Base-by-base conservation (phyloP, 257 asterid genomes). In the Hygrophila difformis region DNA sequence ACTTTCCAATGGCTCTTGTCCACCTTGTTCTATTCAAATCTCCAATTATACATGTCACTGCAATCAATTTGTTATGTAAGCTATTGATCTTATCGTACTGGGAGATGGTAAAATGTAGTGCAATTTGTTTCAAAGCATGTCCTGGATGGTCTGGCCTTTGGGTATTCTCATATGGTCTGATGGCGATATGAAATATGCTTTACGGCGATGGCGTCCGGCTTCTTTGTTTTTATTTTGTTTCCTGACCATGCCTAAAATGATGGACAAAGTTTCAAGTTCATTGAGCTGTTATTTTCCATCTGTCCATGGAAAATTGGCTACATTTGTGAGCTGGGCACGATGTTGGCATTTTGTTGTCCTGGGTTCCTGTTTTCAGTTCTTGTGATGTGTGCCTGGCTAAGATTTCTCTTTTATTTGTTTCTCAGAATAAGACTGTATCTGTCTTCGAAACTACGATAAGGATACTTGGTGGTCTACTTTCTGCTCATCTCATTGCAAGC, bases 351-450 rank as follows among this genome's bases (percentile, higher is more conserved):
- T 24, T 3, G 29, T 24, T n/a, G n/a, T n/a, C n/a, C n/a, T n/a
- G n/a, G n/a, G n/a, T n/a, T n/a, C n/a, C n/a, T n/a, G n/a, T n/a
- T n/a, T n/a, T n/a, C n/a, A n/a, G n/a, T n/a, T n/a, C n/a, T n/a
- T n/a, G n/a, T n/a, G n/a, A n/a, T n/a, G n/a, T n/a, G n/a, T n/a
- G n/a, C n/a, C n/a, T n/a, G n/a, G n/a, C n/a, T n/a, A n/a, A n/a
- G n/a, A n/a, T n/a, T n/a, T n/a, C n/a, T n/a, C n/a, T n/a, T n/a
- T n/a, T n/a, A n/a, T n/a, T n/a, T n/a, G n/a, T n/a, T n/a, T n/a
- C n/a, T n/a, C 98, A 91, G 98, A 91, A 85, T 75, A 85, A 91
- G 73, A 91, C 98, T 1, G 96, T 91, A 33, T 91, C 98, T 34
- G 72, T 91, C 62, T 91, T 91, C 60, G 98, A 91, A 73, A 91